phyloP scores from a whole-genome alignment of 2,329 filamentous ascomycete genomes.

The Taxawa tesnikishii region DNA sequence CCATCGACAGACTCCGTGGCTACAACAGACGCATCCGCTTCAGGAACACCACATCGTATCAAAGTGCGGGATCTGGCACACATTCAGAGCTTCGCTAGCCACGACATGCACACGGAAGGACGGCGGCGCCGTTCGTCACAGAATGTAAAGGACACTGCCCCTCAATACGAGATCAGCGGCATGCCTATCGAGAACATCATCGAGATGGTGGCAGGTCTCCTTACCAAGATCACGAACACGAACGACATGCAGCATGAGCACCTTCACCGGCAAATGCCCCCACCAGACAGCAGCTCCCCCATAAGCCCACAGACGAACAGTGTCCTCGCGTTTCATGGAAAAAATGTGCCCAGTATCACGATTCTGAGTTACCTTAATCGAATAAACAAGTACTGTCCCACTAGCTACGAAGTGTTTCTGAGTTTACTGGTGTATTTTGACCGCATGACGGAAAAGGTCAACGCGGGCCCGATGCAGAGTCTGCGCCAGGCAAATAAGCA shows the following conservation, averaged over 20 bases:
- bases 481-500: slow-evolving; percentile 41
- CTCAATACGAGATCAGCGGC: slow-evolving; percentile 83
- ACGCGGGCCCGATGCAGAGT: slow-evolving; percentile 61
- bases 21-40: slow-evolving; percentile 17
- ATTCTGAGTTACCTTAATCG: slow-evolving; percentile 90
- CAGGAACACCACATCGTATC: slow-evolving; percentile 47
- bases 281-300: slow-evolving; percentile 45
- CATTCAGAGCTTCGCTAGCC: slow-evolving; percentile 75
- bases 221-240: slow-evolving; percentile 94
- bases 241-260: slow-evolving; percentile 93
- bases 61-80: slow-evolving; percentile 82
- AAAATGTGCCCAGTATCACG: slow-evolving; percentile 94
- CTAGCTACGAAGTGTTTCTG: slow-evolving; percentile 94
- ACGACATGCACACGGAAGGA: slow-evolving; percentile 49
- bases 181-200: slow-evolving; percentile 98
- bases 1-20: slow-evolving; percentile 15
- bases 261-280: slow-evolving; percentile 60
- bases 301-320: slow-evolving; percentile 53
- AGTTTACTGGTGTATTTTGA: slow-evolving; percentile 96
- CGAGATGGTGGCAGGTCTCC: slow-evolving; percentile 92
- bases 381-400: slow-evolving; percentile 98
- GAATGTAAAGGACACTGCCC: slow-evolving; percentile 37
- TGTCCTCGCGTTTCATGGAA: slow-evolving; percentile 92
- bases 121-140: slow-evolving; percentile 17
- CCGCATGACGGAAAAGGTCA: slow-evolving; percentile 94